A percentile compares a stretch with the other conserved stretches of the same genome.
Conservation (phyloP, 1,284 basidiomycete genomes). For the Phellopilus nigrolimitatus region DNA sequence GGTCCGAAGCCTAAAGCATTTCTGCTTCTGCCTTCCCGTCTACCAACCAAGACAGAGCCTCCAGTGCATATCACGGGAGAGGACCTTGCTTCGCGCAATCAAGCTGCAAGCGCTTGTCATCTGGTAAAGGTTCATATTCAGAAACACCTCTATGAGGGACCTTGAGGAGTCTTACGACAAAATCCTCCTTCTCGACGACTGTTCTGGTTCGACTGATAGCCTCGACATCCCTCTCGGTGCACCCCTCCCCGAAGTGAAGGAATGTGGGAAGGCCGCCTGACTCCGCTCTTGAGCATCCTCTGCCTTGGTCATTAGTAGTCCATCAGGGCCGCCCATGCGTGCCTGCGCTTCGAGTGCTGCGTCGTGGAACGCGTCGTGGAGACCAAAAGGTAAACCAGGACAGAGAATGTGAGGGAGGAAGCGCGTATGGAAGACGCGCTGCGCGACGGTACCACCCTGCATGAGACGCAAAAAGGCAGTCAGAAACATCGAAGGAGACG, state of each 20-base stretch:
- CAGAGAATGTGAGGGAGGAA: constrained; percentile 54
- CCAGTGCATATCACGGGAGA: neutral
- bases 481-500: constrained; percentile 1
- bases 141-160: neutral
- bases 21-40: neutral
- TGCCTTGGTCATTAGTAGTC: constrained; percentile 1
- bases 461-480: constrained; percentile 2
- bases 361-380: constrained; percentile 47
- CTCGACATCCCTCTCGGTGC: neutral
- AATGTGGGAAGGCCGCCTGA: neutral
- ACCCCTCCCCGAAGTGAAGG: neutral
- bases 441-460: constrained; percentile 61
- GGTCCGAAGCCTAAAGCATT: neutral
- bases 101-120: neutral
- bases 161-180: neutral
- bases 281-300: neutral
- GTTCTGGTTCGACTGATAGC: neutral
- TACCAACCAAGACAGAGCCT: neutral
- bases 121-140: neutral
- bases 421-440: constrained; percentile 63
- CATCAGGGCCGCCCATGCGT: constrained; percentile 18
- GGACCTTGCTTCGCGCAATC: neutral
- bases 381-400: constrained; percentile 38
- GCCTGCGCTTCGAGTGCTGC: constrained; percentile 15
- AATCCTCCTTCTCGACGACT: neutral